phyloP scores from a whole-genome alignment of 306 rosid species.

The Glycyrrhiza uralensis region DNA sequence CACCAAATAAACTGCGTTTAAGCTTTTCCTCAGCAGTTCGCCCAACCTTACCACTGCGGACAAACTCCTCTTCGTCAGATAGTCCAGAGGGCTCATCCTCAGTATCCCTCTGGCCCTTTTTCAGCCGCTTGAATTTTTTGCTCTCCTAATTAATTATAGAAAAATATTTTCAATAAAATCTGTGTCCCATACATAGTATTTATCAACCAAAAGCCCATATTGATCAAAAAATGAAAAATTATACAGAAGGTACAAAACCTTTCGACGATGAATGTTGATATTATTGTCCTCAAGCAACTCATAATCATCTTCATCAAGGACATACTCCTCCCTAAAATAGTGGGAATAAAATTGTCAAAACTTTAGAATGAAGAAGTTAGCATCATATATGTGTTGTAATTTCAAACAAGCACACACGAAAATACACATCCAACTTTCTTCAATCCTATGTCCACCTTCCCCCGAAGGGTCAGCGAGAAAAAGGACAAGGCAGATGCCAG shows the following conservation, averaged over 20 bases:
- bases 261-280: conserved; percentile 78
- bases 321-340: conserved; percentile 76
- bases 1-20: conserved; percentile 77
- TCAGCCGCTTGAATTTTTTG: conserved; percentile 84
- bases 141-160: conserved; percentile 47
- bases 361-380: conserved; percentile 1
- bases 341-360: conserved; percentile 5
- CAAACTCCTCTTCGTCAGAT: conserved; percentile 85
- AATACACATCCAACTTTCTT: background rate
- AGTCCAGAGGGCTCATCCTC: conserved; percentile 67
- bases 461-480: background rate
- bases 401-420: background rate
- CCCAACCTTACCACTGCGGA: conserved; percentile 79
- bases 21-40: conserved; percentile 95
- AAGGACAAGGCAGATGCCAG: background rate
- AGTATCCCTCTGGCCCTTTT: conserved; percentile 71
- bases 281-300: conserved; percentile 91
- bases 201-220: background rate
- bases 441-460: background rate
- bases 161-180: background rate
- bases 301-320: conserved; percentile 95
- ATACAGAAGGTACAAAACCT: conserved; percentile 46
- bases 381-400: background rate
- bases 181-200: background rate
- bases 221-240: background rate